A percentile compares a stretch with the other conserved stretches of the same genome.
Conservation (phyloP, 768 basidiomycete species). For the Leccinum olivaceopallidum region DNA sequence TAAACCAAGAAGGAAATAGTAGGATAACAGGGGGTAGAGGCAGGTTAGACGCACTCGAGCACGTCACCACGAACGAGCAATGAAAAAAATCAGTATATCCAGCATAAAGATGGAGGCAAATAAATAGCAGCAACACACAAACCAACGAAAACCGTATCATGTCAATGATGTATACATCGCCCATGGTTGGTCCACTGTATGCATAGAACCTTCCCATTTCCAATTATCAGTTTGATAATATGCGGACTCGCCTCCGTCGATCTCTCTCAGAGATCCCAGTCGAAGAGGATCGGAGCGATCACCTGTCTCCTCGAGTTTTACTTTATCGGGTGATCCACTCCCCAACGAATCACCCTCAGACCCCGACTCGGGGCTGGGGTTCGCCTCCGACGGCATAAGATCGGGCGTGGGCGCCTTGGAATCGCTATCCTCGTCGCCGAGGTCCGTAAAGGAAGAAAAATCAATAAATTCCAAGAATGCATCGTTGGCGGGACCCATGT, state of each 20-base stretch:
- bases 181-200: conserved; percentile 67
- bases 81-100: conserved; percentile 39
- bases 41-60: conserved; percentile 33
- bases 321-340: conserved; percentile 47
- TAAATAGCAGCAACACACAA: conserved; percentile 39
- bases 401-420: conserved; percentile 79
- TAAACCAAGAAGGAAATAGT: conserved; percentile 44
- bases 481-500: conserved; percentile 36
- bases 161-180: conserved; percentile 50
- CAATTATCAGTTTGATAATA: conserved; percentile 59
- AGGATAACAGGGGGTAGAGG: conserved; percentile 36
- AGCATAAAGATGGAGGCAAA: conserved; percentile 41
- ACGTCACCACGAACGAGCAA: conserved; percentile 27
- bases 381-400: conserved; percentile 69
- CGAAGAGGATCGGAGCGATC: conserved; percentile 51
- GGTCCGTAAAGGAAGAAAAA: conserved; percentile 58
- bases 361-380: conserved; percentile 75
- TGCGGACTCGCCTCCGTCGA: conserved; percentile 73
- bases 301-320: conserved; percentile 51
- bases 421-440: conserved; percentile 56
- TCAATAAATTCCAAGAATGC: conserved; percentile 60
- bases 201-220: conserved; percentile 77
- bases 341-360: conserved; percentile 58
- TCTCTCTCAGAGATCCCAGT: conserved; percentile 63
- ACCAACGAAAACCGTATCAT: conserved; percentile 28